Conservation (phyloP, 805 yeast species). For the Candida pseudofarinosa region DNA sequence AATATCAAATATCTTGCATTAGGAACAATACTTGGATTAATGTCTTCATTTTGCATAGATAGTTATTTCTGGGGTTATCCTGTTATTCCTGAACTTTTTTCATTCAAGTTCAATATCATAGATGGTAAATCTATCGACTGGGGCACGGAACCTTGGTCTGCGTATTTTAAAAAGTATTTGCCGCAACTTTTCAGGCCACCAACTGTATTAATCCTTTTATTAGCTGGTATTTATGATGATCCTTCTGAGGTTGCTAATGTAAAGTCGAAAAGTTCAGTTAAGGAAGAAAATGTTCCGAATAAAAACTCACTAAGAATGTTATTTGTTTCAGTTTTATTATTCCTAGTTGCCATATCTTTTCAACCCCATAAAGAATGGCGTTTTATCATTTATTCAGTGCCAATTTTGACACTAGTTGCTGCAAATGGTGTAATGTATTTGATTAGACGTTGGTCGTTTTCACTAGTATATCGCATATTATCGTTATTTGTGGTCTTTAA, state of each 20-base stretch:
- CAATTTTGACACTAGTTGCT: constrained; percentile 61
- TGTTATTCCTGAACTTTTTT: constrained; percentile 70
- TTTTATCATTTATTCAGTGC: constrained; percentile 73
- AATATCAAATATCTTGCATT: constrained; percentile 34
- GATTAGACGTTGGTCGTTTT: constrained; percentile 13
- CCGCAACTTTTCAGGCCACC: constrained; percentile 38
- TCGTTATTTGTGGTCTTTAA: constrained; percentile 19
- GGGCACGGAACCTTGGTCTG: constrained; percentile 76
- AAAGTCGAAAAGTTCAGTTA: neutral
- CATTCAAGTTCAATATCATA: constrained; percentile 73
- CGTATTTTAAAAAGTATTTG: constrained; percentile 58
- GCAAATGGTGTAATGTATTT: constrained; percentile 52
- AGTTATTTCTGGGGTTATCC: constrained; percentile 66
- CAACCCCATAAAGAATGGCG: constrained; percentile 96
- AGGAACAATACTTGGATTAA: constrained; percentile 53
- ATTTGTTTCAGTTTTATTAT: constrained; percentile 49
- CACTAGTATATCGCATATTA: constrained; percentile 24
- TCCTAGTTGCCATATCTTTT: constrained; percentile 61
- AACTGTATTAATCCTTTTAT: constrained; percentile 36
- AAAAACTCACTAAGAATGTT: constrained; percentile 41
- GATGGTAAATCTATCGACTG: constrained; percentile 70
- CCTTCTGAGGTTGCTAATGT: constrained; percentile 28
- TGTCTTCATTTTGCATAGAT: constrained; percentile 52
- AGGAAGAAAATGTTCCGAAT: constrained; percentile 18
- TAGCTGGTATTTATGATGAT: constrained; percentile 42